A percentile compares a stretch with the other conserved stretches of the same genome.
Conservation (phyloP, 2,329 filamentous ascomycete genomes). For the Aciculosporium take region DNA sequence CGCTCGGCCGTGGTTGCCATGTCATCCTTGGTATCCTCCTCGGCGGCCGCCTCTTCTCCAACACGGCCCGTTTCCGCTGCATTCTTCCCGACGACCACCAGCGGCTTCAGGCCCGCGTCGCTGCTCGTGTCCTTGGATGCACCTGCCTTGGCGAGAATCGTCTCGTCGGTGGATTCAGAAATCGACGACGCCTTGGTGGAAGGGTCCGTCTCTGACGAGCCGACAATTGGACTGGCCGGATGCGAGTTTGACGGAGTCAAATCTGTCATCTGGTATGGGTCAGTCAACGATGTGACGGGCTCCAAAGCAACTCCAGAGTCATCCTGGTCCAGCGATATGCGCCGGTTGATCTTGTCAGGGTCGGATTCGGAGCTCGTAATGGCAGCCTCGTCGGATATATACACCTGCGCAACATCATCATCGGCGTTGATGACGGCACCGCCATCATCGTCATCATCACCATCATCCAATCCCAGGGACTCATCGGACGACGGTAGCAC, state of each 20-base stretch:
- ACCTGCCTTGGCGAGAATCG: slow-evolving; percentile 26
- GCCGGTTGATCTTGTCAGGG: slow-evolving; percentile 16
- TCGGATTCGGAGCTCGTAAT: slow-evolving; percentile 13
- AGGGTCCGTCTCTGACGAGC: slow-evolving; percentile 39
- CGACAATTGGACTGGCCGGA: slow-evolving; percentile 39
- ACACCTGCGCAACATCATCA: slow-evolving; percentile 2
- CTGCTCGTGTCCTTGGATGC: neutral
- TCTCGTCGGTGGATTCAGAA: slow-evolving; percentile 49
- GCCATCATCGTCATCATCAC: too few species aligned
- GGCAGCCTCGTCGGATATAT: slow-evolving; percentile 13
- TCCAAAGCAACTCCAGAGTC: slow-evolving; percentile 44
- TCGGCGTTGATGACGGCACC: slow-evolving; percentile 9
- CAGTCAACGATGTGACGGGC: slow-evolving; percentile 23
- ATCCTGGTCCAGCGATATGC: slow-evolving; percentile 28
- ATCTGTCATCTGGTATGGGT: slow-evolving; percentile 32
- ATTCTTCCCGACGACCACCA: neutral
- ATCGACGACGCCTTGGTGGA: slow-evolving; percentile 51
- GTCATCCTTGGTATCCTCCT: neutral
- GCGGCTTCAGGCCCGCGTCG: neutral
- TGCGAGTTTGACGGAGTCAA: slow-evolving; percentile 41
- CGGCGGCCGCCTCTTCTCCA: neutral
- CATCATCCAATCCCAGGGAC: slow-evolving; percentile 5
- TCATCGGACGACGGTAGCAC: slow-evolving; percentile 1
- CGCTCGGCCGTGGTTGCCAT: neutral
- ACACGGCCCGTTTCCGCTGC: neutral